Evolutionary conservation across 2,329 filamentous ascomycete species (phyloP).

Genomic region (Cytospora schulzeri): DNA sequence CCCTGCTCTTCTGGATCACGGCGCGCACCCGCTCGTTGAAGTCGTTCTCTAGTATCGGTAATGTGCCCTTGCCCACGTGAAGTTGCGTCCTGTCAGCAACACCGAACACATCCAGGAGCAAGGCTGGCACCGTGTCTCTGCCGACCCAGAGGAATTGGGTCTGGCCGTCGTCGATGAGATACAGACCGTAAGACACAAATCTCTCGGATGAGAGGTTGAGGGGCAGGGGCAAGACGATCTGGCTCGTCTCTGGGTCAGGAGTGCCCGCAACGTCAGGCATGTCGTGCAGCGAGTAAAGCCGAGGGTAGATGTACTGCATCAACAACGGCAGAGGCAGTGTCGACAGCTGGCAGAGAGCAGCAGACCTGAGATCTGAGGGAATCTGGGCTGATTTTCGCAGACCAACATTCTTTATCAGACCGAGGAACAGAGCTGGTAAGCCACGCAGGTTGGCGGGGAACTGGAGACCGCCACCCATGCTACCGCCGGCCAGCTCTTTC

Average conservation of each 20-base stretch:
- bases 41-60: slow-evolving; percentile 90
- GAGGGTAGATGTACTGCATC: slow-evolving; percentile 89
- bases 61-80: slow-evolving; percentile 84
- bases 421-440: slow-evolving; percentile 87
- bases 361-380: slow-evolving; percentile 88
- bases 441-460: slow-evolving; percentile 91
- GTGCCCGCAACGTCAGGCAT: slow-evolving; percentile 94
- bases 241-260: slow-evolving; percentile 81
- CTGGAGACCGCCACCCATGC: slow-evolving; percentile 91
- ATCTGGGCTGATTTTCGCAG: slow-evolving; percentile 92
- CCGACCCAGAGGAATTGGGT: slow-evolving; percentile 98
- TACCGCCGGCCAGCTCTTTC: slow-evolving; percentile 94
- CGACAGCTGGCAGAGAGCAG: slow-evolving; percentile 89
- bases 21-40: slow-evolving; percentile 93
- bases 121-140: slow-evolving; percentile 85
- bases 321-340: slow-evolving; percentile 87
- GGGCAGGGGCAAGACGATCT: slow-evolving; percentile 83
- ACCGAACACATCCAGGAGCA: slow-evolving; percentile 88
- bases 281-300: slow-evolving; percentile 85
- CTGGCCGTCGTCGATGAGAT: slow-evolving; percentile 95
- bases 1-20: slow-evolving; percentile 88
- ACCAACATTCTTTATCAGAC: slow-evolving; percentile 93
- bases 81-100: slow-evolving; percentile 80
- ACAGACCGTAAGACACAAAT: slow-evolving; percentile 86
- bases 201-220: slow-evolving; percentile 86